These are phyloP conservation scores for Triglochin maritima DNA, from an alignment of 106 monocot genomes.

Conservation along the genomic window DNA sequence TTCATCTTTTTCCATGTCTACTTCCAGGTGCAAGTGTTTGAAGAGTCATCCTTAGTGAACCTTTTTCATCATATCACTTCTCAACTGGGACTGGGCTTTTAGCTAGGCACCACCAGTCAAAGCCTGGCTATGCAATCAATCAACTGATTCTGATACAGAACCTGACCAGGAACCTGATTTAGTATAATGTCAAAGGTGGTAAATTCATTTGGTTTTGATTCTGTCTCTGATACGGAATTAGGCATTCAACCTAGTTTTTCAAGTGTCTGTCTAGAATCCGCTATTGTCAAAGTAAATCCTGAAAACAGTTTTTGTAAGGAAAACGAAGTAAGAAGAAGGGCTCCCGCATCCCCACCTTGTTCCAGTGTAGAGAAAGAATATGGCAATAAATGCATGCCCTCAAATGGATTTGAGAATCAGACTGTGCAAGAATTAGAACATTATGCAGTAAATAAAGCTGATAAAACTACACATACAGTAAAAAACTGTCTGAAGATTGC, in stretches of 20 bases:
- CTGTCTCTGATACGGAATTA: constrained; percentile 18
- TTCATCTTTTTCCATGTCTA: too few relatives aligned
- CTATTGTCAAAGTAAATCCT: constrained; percentile 11
- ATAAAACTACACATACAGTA: constrained; percentile 66
- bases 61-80: not conserved
- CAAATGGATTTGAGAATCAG: constrained; percentile 58
- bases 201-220: constrained; percentile 55
- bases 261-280: constrained; percentile 17
- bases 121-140: too few relatives aligned
- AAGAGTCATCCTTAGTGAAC: too few relatives aligned
- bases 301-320: constrained; percentile 5
- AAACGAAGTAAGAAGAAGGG: constrained; percentile 21
- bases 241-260: constrained; percentile 1
- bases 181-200: not conserved
- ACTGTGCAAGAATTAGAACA: constrained; percentile 69
- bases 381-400: constrained; percentile 43
- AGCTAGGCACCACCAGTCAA: too few relatives aligned
- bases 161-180: not conserved
- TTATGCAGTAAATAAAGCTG: constrained; percentile 65
- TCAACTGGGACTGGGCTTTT: not conserved
- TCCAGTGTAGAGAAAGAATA: constrained; percentile 18
- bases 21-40: too few relatives aligned
- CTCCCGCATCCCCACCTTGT: constrained; percentile 9
- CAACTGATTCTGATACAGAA: too few relatives aligned
- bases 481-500: constrained; percentile 65